phyloP scores from a whole-genome alignment of 2,329 filamentous ascomycete genomes.

The Pyricularia sp. region DNA sequence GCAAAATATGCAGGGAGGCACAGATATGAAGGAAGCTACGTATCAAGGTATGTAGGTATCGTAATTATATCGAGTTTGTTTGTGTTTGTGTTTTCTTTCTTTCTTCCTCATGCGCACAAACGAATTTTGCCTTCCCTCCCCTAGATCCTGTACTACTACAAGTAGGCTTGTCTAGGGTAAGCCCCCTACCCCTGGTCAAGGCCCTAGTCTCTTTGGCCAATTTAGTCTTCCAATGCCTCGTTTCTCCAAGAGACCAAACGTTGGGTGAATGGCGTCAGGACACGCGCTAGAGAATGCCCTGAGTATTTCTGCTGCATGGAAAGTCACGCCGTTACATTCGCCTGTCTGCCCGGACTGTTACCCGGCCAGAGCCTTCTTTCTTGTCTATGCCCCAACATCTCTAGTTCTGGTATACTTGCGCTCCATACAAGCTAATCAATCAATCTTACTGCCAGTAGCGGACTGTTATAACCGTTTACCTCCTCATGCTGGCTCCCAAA shows the following conservation, averaged over 20 bases:
- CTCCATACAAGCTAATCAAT: neutral
- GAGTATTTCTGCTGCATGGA: neutral
- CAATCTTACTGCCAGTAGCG: neutral
- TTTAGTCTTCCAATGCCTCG: neutral
- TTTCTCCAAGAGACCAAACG: neutral
- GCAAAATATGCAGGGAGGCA: neutral
- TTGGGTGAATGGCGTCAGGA: neutral
- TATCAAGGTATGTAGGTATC: no score
- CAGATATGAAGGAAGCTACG: neutral
- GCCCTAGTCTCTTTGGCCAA: neutral
- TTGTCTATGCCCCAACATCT: neutral
- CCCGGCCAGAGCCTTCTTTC: neutral
- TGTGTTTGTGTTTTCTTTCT: no score
- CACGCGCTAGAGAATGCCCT: neutral
- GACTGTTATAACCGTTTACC: neutral
- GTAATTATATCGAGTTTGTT: neutral
- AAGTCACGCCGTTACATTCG: neutral
- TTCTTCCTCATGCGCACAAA: neutral
- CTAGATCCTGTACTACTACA: neutral
- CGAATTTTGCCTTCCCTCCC: neutral
- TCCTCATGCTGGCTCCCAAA: neutral
- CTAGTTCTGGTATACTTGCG: neutral
- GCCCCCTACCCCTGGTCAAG: neutral
- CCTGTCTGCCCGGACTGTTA: neutral
- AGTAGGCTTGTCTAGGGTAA: neutral